Conservation (phyloP, 78 protist species). For the Dictyostelium discoideum region DNA sequence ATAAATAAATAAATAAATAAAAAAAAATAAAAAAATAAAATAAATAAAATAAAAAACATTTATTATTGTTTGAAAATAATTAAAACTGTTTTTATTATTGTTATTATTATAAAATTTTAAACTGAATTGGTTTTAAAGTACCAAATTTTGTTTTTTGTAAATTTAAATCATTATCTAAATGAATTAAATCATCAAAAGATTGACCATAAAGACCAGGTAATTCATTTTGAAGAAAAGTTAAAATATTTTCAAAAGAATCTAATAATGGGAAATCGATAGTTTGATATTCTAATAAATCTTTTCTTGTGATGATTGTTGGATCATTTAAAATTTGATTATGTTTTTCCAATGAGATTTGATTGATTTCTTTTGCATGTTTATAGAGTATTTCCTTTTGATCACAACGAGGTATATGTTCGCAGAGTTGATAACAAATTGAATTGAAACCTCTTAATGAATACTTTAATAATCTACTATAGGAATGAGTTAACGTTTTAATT, state of each 20-base stretch:
- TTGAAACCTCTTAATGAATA: slow-evolving; percentile 9
- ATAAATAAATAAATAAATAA: too few relatives aligned
- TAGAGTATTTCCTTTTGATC: neutral
- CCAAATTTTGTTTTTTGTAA: neutral
- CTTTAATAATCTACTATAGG: neutral
- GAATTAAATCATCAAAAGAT: neutral
- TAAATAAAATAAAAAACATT: too few relatives aligned
- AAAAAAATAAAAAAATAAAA: too few relatives aligned
- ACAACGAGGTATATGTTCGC: slow-evolving; percentile 15
- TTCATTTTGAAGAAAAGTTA: neutral
- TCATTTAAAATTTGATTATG: neutral
- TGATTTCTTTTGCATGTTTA: neutral
- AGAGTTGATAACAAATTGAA: neutral
- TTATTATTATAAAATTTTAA: neutral
- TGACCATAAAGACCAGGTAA: neutral
- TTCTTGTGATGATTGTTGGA: neutral
- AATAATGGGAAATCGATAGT: neutral
- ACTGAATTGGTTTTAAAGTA: neutral
- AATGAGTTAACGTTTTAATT: neutral
- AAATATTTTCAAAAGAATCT: neutral
- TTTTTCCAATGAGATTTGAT: neutral
- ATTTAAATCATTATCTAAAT: neutral
- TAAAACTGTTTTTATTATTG: neutral
- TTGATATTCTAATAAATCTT: slow-evolving; percentile 8
- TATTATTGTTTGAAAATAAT: too few relatives aligned